These are phyloP conservation scores for Trichoderma sp. DNA, from an alignment of 2,329 filamentous ascomycete species.

Conservation along the genomic window DNA sequence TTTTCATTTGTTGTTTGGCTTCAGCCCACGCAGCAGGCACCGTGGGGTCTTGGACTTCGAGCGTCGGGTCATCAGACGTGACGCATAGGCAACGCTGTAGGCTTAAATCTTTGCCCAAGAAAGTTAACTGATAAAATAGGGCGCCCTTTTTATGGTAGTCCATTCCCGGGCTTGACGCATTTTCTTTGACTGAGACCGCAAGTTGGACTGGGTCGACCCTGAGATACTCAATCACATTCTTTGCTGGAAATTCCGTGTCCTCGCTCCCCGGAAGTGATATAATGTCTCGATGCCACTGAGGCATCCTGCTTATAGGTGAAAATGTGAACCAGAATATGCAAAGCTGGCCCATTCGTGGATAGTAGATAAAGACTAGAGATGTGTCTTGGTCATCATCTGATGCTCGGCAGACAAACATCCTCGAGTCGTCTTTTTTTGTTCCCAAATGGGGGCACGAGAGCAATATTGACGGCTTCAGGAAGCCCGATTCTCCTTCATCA, in stretches of 20 bases:
- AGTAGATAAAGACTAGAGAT: conserved; percentile 37
- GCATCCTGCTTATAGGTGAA: conserved; percentile 27
- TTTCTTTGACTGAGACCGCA: neutral
- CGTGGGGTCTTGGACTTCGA: conserved; percentile 32
- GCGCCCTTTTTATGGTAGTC: conserved; percentile 36
- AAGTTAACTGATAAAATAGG: conserved; percentile 48
- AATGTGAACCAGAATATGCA: conserved; percentile 38
- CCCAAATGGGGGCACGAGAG: conserved; percentile 32
- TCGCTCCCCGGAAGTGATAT: conserved; percentile 28
- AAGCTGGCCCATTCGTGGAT: conserved; percentile 32
- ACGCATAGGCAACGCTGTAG: conserved; percentile 42
- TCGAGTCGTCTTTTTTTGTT: conserved; percentile 27
- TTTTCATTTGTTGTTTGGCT: conserved; percentile 27
- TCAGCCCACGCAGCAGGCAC: conserved; percentile 30
- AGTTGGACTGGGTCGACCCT: conserved; percentile 32
- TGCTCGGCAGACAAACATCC: conserved; percentile 32
- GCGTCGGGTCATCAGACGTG: conserved; percentile 26
- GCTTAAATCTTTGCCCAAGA: conserved; percentile 43
- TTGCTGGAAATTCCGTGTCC: neutral
- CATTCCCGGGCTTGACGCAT: conserved; percentile 27
- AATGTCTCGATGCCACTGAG: conserved; percentile 40
- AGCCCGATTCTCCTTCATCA: conserved; percentile 13
- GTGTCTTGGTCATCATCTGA: conserved; percentile 25
- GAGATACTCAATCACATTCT: conserved; percentile 28
- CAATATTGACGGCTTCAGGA: conserved; percentile 28